Base-by-base conservation (phyloP, 495 filamentous ascomycete species). In the Recurvomyces mirabilis region DNA sequence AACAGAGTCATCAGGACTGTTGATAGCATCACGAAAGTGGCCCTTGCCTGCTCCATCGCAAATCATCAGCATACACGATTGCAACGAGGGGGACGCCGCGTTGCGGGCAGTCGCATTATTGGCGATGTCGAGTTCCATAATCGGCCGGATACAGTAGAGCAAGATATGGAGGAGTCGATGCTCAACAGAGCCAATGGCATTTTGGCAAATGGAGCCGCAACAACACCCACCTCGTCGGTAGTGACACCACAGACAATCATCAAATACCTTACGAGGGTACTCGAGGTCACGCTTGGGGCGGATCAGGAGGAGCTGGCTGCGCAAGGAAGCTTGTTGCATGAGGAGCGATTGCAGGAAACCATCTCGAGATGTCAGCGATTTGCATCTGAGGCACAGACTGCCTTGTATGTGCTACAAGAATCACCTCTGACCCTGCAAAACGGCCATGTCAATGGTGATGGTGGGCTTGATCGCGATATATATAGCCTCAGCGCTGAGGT, bases 361-460 rank as follows among this genome's bases (percentile, higher is more conserved):
- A 65, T 87, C 20, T 79, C 86, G 55, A 73, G 87, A 65, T 94
- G 89, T 64, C 79, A 76, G 49, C 78, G 89, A 54, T 99, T 94
- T 61, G 85, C 87, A 37, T 75, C 79, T 21, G 91, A 95, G 63
- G 67, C 82, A 36, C 86, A 93, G 67, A 74, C 81, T 29, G 86
- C 81, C 20, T 65, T 99, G 38, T 96, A 94, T 64, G 81, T 93
- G 46, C 81, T 86, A 56, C 93, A 94, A 64, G 84, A 94, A 55
- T 59, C 82, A 25, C 63, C 76, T 30, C 63, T 58, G 22, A 21
- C 60, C n/a, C 72, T 76, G 38, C 60, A 72, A 35, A 71, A 76
- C 45, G 65, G 60, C 63, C 41, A 56, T 17, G 18, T 26, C 9
- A 49, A 49, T 30, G 42, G 42, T 5, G 50, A 53, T 19, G 41